Conservation (phyloP, 2,329 filamentous ascomycete species). For the Juglanconis juglandina region DNA sequence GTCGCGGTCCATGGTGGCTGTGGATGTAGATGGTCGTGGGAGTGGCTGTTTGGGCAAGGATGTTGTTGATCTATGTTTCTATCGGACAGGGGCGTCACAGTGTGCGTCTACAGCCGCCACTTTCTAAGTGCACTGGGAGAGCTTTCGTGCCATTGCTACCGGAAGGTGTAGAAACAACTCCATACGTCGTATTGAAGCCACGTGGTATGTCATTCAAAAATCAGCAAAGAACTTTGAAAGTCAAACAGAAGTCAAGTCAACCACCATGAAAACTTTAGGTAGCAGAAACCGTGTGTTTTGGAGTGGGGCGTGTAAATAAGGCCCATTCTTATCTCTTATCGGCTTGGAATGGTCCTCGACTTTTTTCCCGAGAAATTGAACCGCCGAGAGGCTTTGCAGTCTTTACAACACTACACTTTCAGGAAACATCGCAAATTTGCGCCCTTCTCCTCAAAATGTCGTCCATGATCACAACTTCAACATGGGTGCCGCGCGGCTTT, state of each 20-base stretch:
- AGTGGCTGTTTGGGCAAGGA: background rate
- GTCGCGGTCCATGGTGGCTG: constrained; percentile 27
- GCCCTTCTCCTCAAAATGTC: constrained; percentile 40
- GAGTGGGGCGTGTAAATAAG: background rate
- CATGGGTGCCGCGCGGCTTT: constrained; percentile 75
- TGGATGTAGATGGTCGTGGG: background rate
- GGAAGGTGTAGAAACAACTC: too few relatives aligned
- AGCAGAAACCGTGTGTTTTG: too few relatives aligned
- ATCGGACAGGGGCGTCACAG: too few relatives aligned
- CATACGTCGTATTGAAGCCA: too few relatives aligned
- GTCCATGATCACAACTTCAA: constrained; percentile 71
- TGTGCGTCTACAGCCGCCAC: too few relatives aligned
- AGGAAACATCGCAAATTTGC: background rate
- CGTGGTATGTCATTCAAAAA: too few relatives aligned
- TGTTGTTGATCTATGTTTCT: background rate
- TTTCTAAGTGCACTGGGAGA: too few relatives aligned
- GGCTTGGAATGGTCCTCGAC: background rate
- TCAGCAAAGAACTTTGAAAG: too few relatives aligned
- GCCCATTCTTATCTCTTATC: background rate
- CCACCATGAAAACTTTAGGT: too few relatives aligned
- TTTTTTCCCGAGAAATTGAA: background rate
- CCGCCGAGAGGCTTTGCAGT: background rate
- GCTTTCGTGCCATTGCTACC: too few relatives aligned
- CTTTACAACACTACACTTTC: background rate
- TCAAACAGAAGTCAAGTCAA: too few relatives aligned